Conservation (phyloP, 345 rosid genomes). For the Hypericum androsaemum region DNA sequence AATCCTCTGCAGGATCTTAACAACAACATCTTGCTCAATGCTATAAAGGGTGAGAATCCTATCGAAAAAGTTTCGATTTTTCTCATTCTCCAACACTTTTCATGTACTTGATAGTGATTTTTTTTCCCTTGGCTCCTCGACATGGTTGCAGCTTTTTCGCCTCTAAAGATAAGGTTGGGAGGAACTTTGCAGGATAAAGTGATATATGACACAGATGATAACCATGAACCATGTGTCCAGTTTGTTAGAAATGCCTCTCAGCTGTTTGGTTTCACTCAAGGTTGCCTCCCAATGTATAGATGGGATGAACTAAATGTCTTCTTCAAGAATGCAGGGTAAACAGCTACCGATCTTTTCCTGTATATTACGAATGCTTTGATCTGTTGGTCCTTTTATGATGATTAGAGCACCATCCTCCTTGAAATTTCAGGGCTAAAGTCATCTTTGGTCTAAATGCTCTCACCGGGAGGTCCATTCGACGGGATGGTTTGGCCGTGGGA, state of each 20-base stretch:
- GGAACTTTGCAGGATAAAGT: conserved; percentile 68
- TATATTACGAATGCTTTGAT: not conserved
- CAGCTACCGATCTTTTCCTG: not conserved
- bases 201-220: conserved; percentile 36
- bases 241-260: conserved; percentile 31
- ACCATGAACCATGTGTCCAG: conserved; percentile 29
- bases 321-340: conserved; percentile 54
- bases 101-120: not conserved
- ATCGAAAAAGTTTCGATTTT: not conserved
- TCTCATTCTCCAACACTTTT: not conserved
- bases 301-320: conserved; percentile 66
- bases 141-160: conserved; percentile 44
- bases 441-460: conserved; percentile 79
- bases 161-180: conserved; percentile 62
- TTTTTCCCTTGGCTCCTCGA: not conserved
- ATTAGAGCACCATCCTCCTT: not conserved
- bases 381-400: not conserved
- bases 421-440: conserved; percentile 46
- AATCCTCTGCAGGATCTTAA: conserved; percentile 44
- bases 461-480: conserved; percentile 30
- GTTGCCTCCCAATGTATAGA: conserved; percentile 54
- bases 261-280: conserved; percentile 50
- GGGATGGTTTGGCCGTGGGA: conserved; percentile 46
- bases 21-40: conserved; percentile 42
- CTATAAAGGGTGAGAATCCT: conserved; percentile 37